Conservation (phyloP, 75 land plant genomes). For the Cunninghamia lanceolata region DNA sequence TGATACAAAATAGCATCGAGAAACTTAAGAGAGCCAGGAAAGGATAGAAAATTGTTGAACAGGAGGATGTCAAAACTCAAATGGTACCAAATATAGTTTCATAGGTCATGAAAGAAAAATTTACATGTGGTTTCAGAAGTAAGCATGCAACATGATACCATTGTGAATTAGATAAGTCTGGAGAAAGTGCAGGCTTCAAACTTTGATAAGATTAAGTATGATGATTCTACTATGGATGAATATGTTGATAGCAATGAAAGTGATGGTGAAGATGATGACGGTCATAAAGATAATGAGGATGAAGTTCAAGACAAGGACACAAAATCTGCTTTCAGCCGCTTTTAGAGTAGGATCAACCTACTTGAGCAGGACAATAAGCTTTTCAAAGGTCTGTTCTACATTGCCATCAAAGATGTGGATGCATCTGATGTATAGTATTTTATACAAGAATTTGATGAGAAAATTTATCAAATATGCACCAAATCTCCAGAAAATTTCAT, state of each 20-base stretch:
- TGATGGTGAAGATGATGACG: slow-evolving; percentile 23
- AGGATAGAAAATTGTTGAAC: slow-evolving; percentile 7
- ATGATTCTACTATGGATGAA: slow-evolving; percentile 14
- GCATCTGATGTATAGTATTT: slow-evolving; percentile 29
- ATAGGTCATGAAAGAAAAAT: neutral
- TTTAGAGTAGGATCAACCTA: slow-evolving; percentile 35
- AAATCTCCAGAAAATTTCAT: slow-evolving; percentile 33
- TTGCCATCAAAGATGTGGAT: slow-evolving; percentile 38
- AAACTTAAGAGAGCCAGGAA: slow-evolving; percentile 20
- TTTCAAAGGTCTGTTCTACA: slow-evolving; percentile 36
- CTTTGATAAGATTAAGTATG: slow-evolving; percentile 31
- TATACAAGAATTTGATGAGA: slow-evolving; percentile 22
- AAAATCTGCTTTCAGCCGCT: slow-evolving; percentile 22
- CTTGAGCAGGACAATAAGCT: slow-evolving; percentile 35
- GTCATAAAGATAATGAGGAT: slow-evolving; percentile 26
- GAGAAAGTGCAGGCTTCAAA: slow-evolving; percentile 25
- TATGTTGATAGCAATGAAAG: slow-evolving; percentile 17
- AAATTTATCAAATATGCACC: slow-evolving; percentile 22
- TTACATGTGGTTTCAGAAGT: neutral
- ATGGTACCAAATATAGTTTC: neutral
- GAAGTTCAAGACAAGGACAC: slow-evolving; percentile 14
- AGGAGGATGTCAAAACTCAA: neutral
- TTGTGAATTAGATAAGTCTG: slow-evolving; percentile 43
- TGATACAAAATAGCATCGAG: slow-evolving; percentile 13
- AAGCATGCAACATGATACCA: slow-evolving; percentile 6